These are phyloP conservation scores for Phytophthora pluvialis DNA, from an alignment of 352 stramenopile genomes.

Conservation along the genomic window DNA sequence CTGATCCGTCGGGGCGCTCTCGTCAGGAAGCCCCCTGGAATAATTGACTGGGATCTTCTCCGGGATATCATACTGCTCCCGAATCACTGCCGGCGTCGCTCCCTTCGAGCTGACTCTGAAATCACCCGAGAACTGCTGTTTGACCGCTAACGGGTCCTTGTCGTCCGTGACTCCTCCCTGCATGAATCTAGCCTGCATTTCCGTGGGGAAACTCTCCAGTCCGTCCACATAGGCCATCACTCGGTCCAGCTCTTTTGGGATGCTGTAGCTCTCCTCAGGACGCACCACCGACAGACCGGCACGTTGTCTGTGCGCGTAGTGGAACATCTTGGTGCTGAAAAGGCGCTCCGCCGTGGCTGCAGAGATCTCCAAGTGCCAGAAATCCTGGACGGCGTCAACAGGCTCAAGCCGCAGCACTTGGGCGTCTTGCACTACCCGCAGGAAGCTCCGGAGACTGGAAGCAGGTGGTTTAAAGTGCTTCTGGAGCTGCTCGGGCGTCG, in stretches of 20 bases:
- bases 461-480: constrained; percentile 47
- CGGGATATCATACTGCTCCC: constrained; percentile 68
- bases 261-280: constrained; percentile 38
- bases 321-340: constrained; percentile 61
- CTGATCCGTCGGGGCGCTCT: constrained; percentile 19
- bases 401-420: constrained; percentile 18
- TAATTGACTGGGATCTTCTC: constrained; percentile 9
- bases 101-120: constrained; percentile 27
- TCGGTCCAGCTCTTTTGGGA: constrained; percentile 45
- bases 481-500: constrained; percentile 33
- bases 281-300: constrained; percentile 49
- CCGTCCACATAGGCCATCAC: constrained; percentile 71
- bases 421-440: constrained; percentile 13
- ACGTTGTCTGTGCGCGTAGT: constrained; percentile 45
- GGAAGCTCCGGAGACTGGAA: constrained; percentile 18
- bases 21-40: constrained; percentile 7
- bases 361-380: constrained; percentile 50
- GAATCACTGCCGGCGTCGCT: constrained; percentile 54
- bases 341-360: constrained; percentile 52
- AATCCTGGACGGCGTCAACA: constrained; percentile 44
- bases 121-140: constrained; percentile 24
- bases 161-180: constrained; percentile 20
- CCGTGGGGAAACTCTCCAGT: constrained; percentile 76
- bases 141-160: constrained; percentile 49
- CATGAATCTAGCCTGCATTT: constrained; percentile 64